These are phyloP conservation scores for Cyberlindnera mycetangii DNA, from an alignment of 805 yeast genomes.

Conservation along the genomic window DNA sequence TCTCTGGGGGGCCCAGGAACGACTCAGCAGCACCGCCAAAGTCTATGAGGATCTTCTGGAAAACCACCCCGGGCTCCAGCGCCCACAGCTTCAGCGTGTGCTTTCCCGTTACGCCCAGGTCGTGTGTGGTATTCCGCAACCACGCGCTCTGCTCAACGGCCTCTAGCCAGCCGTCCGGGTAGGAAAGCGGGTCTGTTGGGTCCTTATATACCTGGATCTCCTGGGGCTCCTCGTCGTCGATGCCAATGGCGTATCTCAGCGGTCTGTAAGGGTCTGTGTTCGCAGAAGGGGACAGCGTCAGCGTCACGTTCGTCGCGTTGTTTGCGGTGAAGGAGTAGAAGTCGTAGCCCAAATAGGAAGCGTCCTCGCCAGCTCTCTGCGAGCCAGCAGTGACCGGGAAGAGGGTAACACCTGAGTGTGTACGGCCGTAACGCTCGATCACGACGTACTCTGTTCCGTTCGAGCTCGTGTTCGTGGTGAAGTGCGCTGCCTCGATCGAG, in stretches of 20 bases:
- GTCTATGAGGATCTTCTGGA: slow-evolving; percentile 15
- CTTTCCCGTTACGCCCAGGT: slow-evolving; percentile 7
- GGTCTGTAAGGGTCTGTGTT: slow-evolving; percentile 16
- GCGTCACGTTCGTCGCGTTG: slow-evolving; percentile 10
- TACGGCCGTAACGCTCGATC: slow-evolving; percentile 12
- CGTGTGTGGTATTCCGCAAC: slow-evolving; percentile 14
- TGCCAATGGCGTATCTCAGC: slow-evolving; percentile 12
- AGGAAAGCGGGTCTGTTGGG: slow-evolving; percentile 12
- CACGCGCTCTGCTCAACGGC: slow-evolving; percentile 16
- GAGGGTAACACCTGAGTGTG: slow-evolving; percentile 13
- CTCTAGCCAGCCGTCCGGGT: slow-evolving; percentile 15
- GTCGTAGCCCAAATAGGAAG: slow-evolving; percentile 12
- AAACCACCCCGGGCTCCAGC: slow-evolving; percentile 15
- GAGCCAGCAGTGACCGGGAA: slow-evolving; percentile 16
- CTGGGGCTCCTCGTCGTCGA: slow-evolving; percentile 15
- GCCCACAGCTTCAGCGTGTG: slow-evolving; percentile 15
- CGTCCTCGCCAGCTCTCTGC: slow-evolving; percentile 6
- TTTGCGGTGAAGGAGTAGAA: slow-evolving; percentile 11
- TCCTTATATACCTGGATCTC: slow-evolving; percentile 14
- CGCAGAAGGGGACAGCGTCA: slow-evolving; percentile 12
- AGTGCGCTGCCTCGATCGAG: slow-evolving; percentile 16
- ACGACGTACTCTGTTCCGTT: slow-evolving; percentile 12
- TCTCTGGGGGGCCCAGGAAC: slow-evolving; percentile 16
- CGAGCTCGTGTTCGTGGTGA: slow-evolving; percentile 5
- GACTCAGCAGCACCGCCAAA: slow-evolving; percentile 13